phyloP scores from a whole-genome alignment of 2,329 filamentous ascomycete genomes.

The Trematosphaeria pertusa region DNA sequence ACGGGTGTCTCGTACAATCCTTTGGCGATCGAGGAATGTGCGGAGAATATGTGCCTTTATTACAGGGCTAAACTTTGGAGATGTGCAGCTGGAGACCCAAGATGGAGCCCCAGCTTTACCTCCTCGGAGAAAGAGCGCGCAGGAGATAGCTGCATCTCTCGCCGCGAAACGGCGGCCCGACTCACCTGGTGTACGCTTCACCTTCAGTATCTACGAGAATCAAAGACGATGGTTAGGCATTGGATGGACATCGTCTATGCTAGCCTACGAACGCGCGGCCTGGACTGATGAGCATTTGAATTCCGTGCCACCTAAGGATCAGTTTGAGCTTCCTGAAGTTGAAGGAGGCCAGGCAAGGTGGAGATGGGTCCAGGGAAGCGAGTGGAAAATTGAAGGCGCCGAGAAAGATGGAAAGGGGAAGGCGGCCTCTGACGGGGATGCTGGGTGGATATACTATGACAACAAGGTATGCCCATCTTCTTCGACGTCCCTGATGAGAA shows the following conservation, averaged over 20 bases:
- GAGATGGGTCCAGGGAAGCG: constrained; percentile 84
- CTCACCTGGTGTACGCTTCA: constrained; percentile 88
- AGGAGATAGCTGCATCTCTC: constrained; percentile 56
- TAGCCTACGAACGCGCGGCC: constrained; percentile 85
- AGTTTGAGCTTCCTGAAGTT: constrained; percentile 72
- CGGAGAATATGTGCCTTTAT: constrained; percentile 73
- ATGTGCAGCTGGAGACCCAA: constrained; percentile 35
- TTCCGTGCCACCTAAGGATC: constrained; percentile 74
- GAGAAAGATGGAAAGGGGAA: constrained; percentile 50
- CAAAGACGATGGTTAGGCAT: constrained; percentile 94
- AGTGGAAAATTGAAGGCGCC: constrained; percentile 86
- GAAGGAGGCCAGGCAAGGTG: constrained; percentile 69
- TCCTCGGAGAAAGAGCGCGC: constrained; percentile 54
- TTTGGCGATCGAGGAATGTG: constrained; percentile 86
- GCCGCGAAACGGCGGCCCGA: constrained; percentile 49
- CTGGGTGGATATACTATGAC: constrained; percentile 97
- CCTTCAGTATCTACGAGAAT: constrained; percentile 95
- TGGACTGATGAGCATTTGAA: constrained; percentile 99
- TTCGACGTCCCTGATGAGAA: neutral
- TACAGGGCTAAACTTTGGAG: constrained; percentile 79
- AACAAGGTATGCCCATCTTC: constrained; percentile 73
- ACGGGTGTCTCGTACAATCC: constrained; percentile 80
- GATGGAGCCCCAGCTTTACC: constrained; percentile 46
- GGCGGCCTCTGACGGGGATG: constrained; percentile 50
- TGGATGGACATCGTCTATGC: constrained; percentile 91